Conservation (phyloP, 768 basidiomycete genomes). For the Tylopilus cervinicoccineus region DNA sequence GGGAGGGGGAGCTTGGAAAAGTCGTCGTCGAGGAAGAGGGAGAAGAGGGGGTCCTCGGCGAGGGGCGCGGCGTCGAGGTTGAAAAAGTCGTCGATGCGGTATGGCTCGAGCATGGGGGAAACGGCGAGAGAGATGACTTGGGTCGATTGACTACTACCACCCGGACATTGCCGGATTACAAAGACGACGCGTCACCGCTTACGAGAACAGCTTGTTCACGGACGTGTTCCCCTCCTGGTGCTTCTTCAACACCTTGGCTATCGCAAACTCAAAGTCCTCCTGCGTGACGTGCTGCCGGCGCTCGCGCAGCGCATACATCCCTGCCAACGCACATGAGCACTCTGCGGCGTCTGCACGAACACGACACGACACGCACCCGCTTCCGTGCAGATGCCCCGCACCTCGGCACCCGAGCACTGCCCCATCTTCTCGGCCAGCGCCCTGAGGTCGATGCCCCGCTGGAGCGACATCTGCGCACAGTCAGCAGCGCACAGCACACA, state of each 20-base stretch:
- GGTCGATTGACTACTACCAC: neutral
- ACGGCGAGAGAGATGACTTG: neutral
- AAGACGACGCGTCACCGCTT: constrained; percentile 15
- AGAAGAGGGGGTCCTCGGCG: constrained; percentile 36
- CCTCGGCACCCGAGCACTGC: constrained; percentile 96
- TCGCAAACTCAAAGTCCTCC: constrained; percentile 98
- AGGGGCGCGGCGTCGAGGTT: constrained; percentile 54
- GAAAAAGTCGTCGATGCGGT: constrained; percentile 55
- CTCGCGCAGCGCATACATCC: constrained; percentile 96
- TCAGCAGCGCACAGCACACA: neutral
- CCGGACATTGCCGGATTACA: constrained; percentile 17
- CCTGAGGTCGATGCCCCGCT: constrained; percentile 96
- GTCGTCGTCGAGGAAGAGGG: constrained; percentile 45
- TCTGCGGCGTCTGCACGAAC: no score
- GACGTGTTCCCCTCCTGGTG: constrained; percentile 94
- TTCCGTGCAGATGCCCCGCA: constrained; percentile 95
- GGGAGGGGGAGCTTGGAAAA: constrained; percentile 29
- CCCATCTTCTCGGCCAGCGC: constrained; percentile 99
- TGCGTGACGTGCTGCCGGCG: constrained; percentile 96
- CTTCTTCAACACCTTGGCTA: constrained; percentile 96
- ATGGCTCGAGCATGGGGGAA: constrained; percentile 19
- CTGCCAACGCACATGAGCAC: constrained; percentile 32
- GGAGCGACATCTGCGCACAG: constrained; percentile 80
- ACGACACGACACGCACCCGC: constrained; percentile 55
- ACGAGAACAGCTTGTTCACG: constrained; percentile 89